These are phyloP conservation scores for Firmiana major DNA, from an alignment of 345 rosid species.

Conservation along the genomic window DNA sequence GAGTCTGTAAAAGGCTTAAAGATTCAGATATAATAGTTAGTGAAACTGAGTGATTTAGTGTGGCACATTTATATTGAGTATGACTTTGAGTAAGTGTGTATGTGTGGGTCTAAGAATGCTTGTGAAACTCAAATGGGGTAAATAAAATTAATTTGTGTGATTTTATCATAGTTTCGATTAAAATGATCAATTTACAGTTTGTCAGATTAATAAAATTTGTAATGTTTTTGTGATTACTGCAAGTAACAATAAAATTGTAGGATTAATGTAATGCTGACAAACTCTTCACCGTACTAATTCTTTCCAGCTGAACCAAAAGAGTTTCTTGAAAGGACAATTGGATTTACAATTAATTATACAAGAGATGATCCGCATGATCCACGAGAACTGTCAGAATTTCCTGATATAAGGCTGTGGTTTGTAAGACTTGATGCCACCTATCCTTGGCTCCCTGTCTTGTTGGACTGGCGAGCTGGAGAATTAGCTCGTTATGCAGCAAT, in stretches of 20 bases:
- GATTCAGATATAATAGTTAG: too few species aligned
- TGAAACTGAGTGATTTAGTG: too few species aligned
- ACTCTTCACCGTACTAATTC: neutral
- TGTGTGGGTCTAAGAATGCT: too few species aligned
- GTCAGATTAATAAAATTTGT: too few species aligned
- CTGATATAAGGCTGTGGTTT: slow-evolving; percentile 88
- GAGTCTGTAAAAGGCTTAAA: too few species aligned
- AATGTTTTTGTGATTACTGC: too few species aligned
- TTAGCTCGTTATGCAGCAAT: slow-evolving; percentile 84
- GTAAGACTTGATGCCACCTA: slow-evolving; percentile 75
- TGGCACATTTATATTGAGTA: too few species aligned
- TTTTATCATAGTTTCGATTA: too few species aligned
- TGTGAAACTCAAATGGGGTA: too few species aligned
- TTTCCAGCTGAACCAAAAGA: slow-evolving; percentile 50
- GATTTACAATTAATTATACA: slow-evolving; percentile 63
- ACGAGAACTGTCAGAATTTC: slow-evolving; percentile 74
- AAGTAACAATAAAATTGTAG: neutral
- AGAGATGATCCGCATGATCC: slow-evolving; percentile 70
- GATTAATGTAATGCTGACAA: neutral
- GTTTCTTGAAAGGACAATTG: slow-evolving; percentile 61
- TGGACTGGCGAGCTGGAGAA: slow-evolving; percentile 92
- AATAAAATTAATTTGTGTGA: too few species aligned
- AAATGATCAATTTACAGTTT: too few species aligned
- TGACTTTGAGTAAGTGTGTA: too few species aligned
- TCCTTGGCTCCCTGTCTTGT: slow-evolving; percentile 81